phyloP scores from a whole-genome alignment of 345 rosid species.

The Bretschneidera sinensis region DNA sequence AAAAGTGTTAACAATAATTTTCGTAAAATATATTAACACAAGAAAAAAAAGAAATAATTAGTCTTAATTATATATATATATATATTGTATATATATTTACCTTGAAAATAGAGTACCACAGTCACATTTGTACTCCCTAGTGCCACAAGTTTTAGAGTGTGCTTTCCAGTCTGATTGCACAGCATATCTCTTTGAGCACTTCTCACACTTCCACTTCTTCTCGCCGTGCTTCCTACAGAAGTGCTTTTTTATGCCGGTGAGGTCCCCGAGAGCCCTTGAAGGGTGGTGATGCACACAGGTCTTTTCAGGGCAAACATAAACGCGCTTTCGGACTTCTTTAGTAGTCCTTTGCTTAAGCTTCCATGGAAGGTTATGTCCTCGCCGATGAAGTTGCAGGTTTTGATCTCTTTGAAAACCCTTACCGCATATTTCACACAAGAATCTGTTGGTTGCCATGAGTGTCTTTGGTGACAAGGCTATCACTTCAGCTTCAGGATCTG shows the following conservation, averaged over 20 bases:
- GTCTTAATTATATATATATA: neutral
- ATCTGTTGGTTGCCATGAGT: slow-evolving; percentile 95
- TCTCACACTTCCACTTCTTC: slow-evolving; percentile 96
- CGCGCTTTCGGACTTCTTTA: slow-evolving; percentile 77
- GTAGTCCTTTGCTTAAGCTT: slow-evolving; percentile 88
- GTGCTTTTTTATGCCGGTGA: slow-evolving; percentile 96
- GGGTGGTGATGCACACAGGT: slow-evolving; percentile 86
- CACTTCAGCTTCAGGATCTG: slow-evolving; percentile 99
- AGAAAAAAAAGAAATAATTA: neutral
- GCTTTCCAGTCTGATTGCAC: slow-evolving; percentile 99
- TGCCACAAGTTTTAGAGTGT: slow-evolving; percentile 95
- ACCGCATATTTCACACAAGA: slow-evolving; percentile 91
- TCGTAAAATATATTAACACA: neutral
- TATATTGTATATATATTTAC: too few relatives aligned
- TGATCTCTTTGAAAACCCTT: slow-evolving; percentile 98
- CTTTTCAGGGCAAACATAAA: slow-evolving; percentile 93
- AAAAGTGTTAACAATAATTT: neutral
- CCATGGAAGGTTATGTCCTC: slow-evolving; percentile 99
- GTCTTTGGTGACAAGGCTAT: slow-evolving; percentile 94
- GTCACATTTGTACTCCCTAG: slow-evolving; percentile 91
- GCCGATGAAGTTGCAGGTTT: slow-evolving; percentile 85
- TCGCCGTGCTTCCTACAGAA: slow-evolving; percentile 95
- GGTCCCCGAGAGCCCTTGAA: slow-evolving; percentile 92
- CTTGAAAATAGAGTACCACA: slow-evolving; percentile 92
- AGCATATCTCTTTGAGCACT: slow-evolving; percentile 89